Base-by-base conservation (phyloP, 805 yeast genomes). In the Debaryomyces maramus region DNA sequence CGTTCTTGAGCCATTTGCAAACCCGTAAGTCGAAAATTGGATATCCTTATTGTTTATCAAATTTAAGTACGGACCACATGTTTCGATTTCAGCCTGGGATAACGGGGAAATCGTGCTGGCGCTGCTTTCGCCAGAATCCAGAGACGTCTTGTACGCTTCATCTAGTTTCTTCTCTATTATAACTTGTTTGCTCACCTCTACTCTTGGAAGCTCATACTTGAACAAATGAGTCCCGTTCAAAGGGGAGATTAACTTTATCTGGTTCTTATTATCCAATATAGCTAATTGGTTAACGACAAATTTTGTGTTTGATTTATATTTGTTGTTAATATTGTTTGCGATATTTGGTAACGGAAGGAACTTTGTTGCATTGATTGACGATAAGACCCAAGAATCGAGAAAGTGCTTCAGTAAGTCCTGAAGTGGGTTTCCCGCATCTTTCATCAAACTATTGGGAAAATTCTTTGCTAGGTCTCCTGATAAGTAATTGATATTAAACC, bases 71-170 rank as follows among this genome's bases (percentile, higher is more conserved):
- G 73, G 73, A 16, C 55, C 56, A 44, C 81, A 72, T 0, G 83
- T 76, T 47, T 79, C 83, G 39, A 80, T 72, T 52, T 79, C 84
- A 22, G 78, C 72, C 41, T 75, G 74, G 0, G 78, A 70, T 21
- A 78, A 53, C 3, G 75, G 75, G 34, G 58, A 58, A 20, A 47
- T 20, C 15, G 35, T 14, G 15, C n/a, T 14, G 2, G 20, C 14
- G 4, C 13, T 15, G 15, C 21, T 28, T 6, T 13, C 3, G 13
- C 31, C 14, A 15, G 22, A 6, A 24, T 28, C 32, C 9, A 18
- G 5, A 6, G 29, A n/a, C 20, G 26, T 13, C n/a, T 29, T 41
- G 17, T 16, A 26, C n/a, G 16, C 13, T 16, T 11, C 15, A 20
- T 46, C 50, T 6, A 55, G 52, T 28, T 53, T 55, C 6, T 21